Evolutionary conservation across 1,284 basidiomycete species (phyloP).

Genomic region (Cryptococcus neoformans): DNA sequence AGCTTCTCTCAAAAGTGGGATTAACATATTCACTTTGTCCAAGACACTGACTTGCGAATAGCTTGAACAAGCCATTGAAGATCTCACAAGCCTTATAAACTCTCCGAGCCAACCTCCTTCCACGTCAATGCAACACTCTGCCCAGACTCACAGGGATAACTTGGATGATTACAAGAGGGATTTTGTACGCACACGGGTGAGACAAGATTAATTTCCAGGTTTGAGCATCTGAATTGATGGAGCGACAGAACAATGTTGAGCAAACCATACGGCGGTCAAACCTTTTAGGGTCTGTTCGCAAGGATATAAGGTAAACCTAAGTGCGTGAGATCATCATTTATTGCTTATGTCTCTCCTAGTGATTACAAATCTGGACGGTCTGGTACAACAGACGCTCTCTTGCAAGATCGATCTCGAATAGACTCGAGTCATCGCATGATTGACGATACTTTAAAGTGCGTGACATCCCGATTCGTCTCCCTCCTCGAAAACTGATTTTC

Average conservation of each 20-base stretch:
- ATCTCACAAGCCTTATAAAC: conserved; percentile 64
- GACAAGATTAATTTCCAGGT: conserved; percentile 6
- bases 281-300: conserved; percentile 83
- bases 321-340: neutral
- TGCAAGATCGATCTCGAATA: conserved; percentile 82
- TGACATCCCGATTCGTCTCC: neutral
- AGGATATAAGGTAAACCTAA: conserved; percentile 80
- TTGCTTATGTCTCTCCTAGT: conserved; percentile 27
- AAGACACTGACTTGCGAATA: conserved; percentile 35
- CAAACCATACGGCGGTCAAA: conserved; percentile 81
- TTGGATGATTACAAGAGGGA: conserved; percentile 84
- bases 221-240: neutral
- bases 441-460: conserved; percentile 84
- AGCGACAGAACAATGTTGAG: conserved; percentile 61
- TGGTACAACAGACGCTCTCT: conserved; percentile 76
- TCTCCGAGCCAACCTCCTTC: conserved; percentile 72
- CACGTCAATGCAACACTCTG: conserved; percentile 78
- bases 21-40: neutral
- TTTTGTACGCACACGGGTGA: conserved; percentile 74
- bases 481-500: neutral
- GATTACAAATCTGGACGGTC: conserved; percentile 69
- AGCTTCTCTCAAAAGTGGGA: conserved; percentile 78
- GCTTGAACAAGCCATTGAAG: conserved; percentile 80
- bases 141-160: conserved; percentile 86
- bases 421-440: conserved; percentile 94